Evolutionary conservation across 768 basidiomycete genomes (phyloP).

Genomic region (Russula dissimulans): DNA sequence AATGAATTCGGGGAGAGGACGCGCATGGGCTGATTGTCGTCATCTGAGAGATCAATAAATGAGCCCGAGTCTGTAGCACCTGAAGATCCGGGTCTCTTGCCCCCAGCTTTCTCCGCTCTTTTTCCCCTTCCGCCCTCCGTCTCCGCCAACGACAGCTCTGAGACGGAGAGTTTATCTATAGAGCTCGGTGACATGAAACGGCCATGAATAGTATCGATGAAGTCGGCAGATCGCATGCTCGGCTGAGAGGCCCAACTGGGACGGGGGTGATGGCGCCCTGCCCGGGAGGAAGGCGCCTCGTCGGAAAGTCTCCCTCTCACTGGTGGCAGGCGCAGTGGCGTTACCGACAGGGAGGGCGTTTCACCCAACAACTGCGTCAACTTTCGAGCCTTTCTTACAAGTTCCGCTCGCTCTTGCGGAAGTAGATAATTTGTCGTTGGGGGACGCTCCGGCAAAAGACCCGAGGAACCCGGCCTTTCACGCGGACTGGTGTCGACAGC

Average conservation of each 20-base stretch:
- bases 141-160: neutral
- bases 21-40: constrained; percentile 32
- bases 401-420: constrained; percentile 58
- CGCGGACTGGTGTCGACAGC: constrained; percentile 11
- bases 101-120: neutral
- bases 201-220: constrained; percentile 29
- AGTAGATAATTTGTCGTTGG: constrained; percentile 62
- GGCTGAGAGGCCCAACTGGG: neutral
- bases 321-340: constrained; percentile 3
- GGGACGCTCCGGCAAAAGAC: constrained; percentile 32
- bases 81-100: neutral
- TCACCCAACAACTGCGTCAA: constrained; percentile 74
- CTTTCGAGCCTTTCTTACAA: constrained; percentile 66
- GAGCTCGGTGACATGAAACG: constrained; percentile 50
- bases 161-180: constrained; percentile 30
- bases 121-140: constrained; percentile 2
- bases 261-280: neutral
- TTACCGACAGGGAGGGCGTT: constrained; percentile 32
- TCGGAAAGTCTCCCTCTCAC: neutral
- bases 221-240: neutral
- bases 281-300: neutral
- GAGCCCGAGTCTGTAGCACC: constrained; percentile 27
- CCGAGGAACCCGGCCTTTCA: constrained; percentile 6
- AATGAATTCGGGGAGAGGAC: neutral
- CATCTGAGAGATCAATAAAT: constrained; percentile 65